Conservation (phyloP, 176 grass and related monocot species). For the Oryza longistaminata region DNA sequence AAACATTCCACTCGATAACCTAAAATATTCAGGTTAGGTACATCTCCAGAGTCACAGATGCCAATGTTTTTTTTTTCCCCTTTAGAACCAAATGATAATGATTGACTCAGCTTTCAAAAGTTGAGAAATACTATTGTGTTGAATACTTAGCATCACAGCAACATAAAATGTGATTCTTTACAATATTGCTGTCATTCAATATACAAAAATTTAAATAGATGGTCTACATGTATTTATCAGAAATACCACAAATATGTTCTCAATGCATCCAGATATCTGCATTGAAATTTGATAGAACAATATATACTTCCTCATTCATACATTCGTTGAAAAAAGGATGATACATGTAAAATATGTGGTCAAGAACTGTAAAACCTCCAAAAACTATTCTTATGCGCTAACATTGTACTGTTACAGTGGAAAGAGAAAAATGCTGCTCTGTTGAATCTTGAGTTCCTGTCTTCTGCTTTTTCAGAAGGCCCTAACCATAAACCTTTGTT, state of each 20-base stretch:
- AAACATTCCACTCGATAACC: constrained; percentile 28
- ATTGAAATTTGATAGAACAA: not conserved
- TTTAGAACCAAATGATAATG: constrained; percentile 4
- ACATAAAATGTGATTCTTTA: not conserved
- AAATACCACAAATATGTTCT: not conserved
- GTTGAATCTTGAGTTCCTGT: constrained; percentile 14
- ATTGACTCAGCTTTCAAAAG: not conserved
- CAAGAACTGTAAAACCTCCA: not conserved
- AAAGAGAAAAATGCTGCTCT: constrained; percentile 1
- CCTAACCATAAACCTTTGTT: constrained; percentile 11
- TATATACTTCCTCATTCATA: constrained; percentile 13
- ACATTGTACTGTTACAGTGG: constrained; percentile 7
- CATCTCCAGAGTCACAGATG: constrained; percentile 15
- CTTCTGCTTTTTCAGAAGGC: constrained; percentile 15
- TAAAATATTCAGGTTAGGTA: constrained; percentile 28
- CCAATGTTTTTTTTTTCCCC: not conserved
- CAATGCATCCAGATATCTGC: not conserved
- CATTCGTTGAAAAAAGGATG: constrained; percentile 1
- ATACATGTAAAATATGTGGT: not conserved
- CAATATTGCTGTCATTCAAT: not conserved
- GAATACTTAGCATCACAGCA: constrained; percentile 5
- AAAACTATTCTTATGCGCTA: not conserved
- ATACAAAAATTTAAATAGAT: not conserved
- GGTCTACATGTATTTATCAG: not conserved
- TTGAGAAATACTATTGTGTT: not conserved